Conservation (phyloP, 495 filamentous ascomycete species). For the Cetradonia linearis region DNA sequence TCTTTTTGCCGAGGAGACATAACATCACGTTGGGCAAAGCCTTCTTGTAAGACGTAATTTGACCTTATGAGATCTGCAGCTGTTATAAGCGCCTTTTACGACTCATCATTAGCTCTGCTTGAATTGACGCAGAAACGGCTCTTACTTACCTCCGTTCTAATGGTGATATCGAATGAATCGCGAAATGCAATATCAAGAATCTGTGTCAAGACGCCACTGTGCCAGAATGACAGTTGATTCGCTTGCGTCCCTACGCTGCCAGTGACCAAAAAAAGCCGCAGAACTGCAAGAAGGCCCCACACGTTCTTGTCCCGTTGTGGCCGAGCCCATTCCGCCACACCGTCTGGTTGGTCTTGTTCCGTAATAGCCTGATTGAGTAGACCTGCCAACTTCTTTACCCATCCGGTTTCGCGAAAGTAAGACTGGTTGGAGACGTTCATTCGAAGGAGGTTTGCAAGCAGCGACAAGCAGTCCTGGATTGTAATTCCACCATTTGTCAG, state of each 20-base stretch:
- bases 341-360: conserved; percentile 46
- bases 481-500: conserved; percentile 78
- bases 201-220: conserved; percentile 69
- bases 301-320: conserved; percentile 81
- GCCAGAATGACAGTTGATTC: conserved; percentile 81
- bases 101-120: conserved; percentile 7
- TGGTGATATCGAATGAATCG: conserved; percentile 58
- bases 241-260: conserved; percentile 68
- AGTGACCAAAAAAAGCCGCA: conserved; percentile 72
- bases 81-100: conserved; percentile 58
- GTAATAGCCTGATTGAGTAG: conserved; percentile 56
- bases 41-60: conserved; percentile 69
- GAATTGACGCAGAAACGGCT: conserved; percentile 15
- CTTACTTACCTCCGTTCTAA: conserved; percentile 63
- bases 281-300: conserved; percentile 76
- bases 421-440: conserved; percentile 89
- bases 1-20: conserved; percentile 43
- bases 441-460: conserved; percentile 82
- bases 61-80: conserved; percentile 83
- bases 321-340: conserved; percentile 60
- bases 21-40: conserved; percentile 76
- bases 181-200: conserved; percentile 78
- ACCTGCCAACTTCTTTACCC: conserved; percentile 59
- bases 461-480: conserved; percentile 87
- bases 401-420: conserved; percentile 84